Percentiles rank a stretch among this genome's conserved stretches.
phyloP scores from a whole-genome alignment of 352 stramenopile species.

The Phytophthora parvispora region DNA sequence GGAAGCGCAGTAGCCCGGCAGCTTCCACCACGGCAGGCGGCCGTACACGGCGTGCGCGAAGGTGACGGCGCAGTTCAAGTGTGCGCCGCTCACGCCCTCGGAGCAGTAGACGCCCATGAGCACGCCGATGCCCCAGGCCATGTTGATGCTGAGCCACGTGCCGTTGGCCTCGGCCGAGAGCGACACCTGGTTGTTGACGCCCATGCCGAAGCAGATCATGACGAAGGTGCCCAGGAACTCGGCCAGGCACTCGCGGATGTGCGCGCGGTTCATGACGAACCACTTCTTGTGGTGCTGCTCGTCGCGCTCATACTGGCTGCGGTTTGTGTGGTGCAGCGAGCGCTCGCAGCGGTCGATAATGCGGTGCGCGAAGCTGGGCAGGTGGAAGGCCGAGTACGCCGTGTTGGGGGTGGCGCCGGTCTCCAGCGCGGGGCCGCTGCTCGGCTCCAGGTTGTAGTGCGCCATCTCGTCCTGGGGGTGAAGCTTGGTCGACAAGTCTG shows the following conservation, averaged over 20 bases:
- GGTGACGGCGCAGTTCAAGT: constrained; percentile 1
- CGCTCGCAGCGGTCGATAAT: constrained; percentile 22
- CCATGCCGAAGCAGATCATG: constrained; percentile 19
- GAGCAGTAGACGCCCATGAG: constrained; percentile 22
- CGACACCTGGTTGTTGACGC: constrained; percentile 17
- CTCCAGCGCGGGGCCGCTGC: background rate
- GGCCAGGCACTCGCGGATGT: constrained; percentile 8
- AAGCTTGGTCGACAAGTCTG: background rate
- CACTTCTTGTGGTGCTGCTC: constrained; percentile 10
- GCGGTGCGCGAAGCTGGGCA: background rate
- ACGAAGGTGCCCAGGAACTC: constrained; percentile 13
- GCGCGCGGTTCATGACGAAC: constrained; percentile 11
- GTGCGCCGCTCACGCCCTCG: constrained; percentile 11
- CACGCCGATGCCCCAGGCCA: constrained; percentile 14
- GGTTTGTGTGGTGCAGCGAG: constrained; percentile 18
- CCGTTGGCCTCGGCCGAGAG: constrained; percentile 9
- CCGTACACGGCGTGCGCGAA: constrained; percentile 1
- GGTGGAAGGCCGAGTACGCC: background rate
- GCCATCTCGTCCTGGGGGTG: background rate
- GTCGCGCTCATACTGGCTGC: constrained; percentile 7
- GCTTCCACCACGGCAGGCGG: constrained; percentile 1
- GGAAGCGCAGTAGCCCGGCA: constrained; percentile 4
- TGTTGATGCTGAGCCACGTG: constrained; percentile 5
- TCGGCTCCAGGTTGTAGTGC: background rate
- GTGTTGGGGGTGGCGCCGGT: background rate